Base-by-base conservation (phyloP, 2,329 filamentous ascomycete genomes). In the Raffaelea deltoideospora region DNA sequence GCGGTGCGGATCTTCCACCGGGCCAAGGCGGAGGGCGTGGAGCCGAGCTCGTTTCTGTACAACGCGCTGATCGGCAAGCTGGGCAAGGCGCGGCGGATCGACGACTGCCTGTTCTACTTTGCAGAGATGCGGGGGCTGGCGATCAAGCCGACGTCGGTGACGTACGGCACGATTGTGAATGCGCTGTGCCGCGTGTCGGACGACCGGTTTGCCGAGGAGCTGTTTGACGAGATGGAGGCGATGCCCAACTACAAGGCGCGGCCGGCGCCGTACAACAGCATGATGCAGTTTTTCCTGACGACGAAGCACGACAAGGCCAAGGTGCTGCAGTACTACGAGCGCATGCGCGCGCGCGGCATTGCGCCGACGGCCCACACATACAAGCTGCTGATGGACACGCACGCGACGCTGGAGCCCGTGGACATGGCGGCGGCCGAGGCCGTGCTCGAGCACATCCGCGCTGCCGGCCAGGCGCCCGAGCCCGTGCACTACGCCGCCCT, bases 161-260 rank as follows among this genome's bases (percentile, higher is more conserved):
- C 90, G 1, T 98, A 98, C 50, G 90, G 90, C 43, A 98, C 90
- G 11, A 87, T 98, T 50, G 88, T 98, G 60, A 98, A 98, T 50
- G 90, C 90, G 19, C 72, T 98, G 13, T 95, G 87, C 68, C 83
- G 90, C 49, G 90, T 96, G 38, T 94, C 86, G 47, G 90, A 98
- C 49, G 88, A 96, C 63, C 92, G 88, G 53, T 94, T 95, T 54
- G 90, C 90, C 21, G 90, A 95, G 53, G 86, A 96, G 59, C 75
- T 96, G 49, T 98, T 98, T 53, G 86, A 96, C 53, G 90, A 98
- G 64, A 98, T 98, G 90, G 90, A 98, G 64, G 76, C 79, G 33
- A 94, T 93, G 79, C 80, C 86, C 39, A 98, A 98, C 65, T 98
- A 98, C 72, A 96, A 95, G 67, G 85, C 90, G 29, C 80, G 90